A percentile compares a stretch with the other conserved stretches of the same genome.
phyloP scores from a whole-genome alignment of 2,329 filamentous ascomycete species.

The Calonectria pteridis region DNA sequence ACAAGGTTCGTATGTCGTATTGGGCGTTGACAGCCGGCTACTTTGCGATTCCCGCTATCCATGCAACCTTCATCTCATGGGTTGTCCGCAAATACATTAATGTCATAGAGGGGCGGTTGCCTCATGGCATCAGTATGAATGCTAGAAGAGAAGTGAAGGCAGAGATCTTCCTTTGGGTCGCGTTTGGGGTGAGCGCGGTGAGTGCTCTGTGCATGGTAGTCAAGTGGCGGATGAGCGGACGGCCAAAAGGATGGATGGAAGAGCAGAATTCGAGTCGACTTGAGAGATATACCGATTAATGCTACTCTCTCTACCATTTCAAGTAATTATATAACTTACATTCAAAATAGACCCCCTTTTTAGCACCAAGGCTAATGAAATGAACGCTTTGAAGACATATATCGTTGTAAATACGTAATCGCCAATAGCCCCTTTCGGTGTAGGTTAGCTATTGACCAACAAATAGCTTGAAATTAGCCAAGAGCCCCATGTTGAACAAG shows the following conservation, averaged over 20 bases:
- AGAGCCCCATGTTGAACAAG: too few species aligned
- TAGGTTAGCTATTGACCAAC: too few species aligned
- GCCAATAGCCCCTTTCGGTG: too few species aligned
- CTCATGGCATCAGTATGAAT: slow-evolving; percentile 42
- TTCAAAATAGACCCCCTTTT: too few species aligned
- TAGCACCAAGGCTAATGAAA: too few species aligned
- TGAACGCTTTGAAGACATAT: too few species aligned
- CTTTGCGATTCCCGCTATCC: slow-evolving; percentile 35
- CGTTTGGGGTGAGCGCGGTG: slow-evolving; percentile 32
- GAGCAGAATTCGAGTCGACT: slow-evolving; percentile 36
- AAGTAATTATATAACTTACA: too few species aligned
- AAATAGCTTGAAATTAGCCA: too few species aligned
- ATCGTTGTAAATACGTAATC: too few species aligned
- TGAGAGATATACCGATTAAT: slow-evolving; percentile 10
- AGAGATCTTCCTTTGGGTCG: slow-evolving; percentile 38
- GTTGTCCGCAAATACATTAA: slow-evolving; percentile 36
- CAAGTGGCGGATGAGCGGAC: slow-evolving; percentile 41
- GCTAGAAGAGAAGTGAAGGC: slow-evolving; percentile 28
- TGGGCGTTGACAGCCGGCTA: slow-evolving; percentile 38
- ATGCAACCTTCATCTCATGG: slow-evolving; percentile 32
- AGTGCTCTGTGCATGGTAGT: slow-evolving; percentile 38
- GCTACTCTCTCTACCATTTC: too few species aligned
- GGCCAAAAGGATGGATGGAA: slow-evolving; percentile 41
- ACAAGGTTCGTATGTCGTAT: slow-evolving; percentile 41
- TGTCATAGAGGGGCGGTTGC: slow-evolving; percentile 37